Evolutionary conservation across 768 basidiomycete genomes (phyloP).

Genomic region (Austroboletus festivus): DNA sequence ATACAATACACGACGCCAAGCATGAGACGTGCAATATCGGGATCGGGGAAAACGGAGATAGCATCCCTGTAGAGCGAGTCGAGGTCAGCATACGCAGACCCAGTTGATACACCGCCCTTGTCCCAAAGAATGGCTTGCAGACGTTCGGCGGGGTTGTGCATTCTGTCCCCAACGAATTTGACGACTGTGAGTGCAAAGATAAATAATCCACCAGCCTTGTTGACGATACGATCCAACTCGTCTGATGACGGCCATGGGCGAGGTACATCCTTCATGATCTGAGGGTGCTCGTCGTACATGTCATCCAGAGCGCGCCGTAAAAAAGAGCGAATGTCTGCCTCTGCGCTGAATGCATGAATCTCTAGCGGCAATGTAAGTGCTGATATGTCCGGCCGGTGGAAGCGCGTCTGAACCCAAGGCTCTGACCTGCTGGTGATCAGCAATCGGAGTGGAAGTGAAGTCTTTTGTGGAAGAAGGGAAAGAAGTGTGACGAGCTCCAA

Average conservation of each 20-base stretch:
- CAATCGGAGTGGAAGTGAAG: slow-evolving; percentile 20
- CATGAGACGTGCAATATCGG: slow-evolving; percentile 15
- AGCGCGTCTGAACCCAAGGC: slow-evolving; percentile 15
- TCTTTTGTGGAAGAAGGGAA: slow-evolving; percentile 10
- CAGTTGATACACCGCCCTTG: background rate
- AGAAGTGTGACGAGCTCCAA: slow-evolving; percentile 25
- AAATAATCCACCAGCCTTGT: slow-evolving; percentile 23
- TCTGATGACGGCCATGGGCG: slow-evolving; percentile 26
- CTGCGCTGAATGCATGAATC: slow-evolving; percentile 21
- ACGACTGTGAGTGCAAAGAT: slow-evolving; percentile 28
- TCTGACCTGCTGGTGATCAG: slow-evolving; percentile 25
- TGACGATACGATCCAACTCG: slow-evolving; percentile 19
- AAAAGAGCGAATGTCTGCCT: slow-evolving; percentile 23
- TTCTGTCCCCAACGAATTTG: slow-evolving; percentile 22
- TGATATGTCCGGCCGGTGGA: slow-evolving; percentile 13
- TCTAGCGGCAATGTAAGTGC: slow-evolving; percentile 9
- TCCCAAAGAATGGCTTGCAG: slow-evolving; percentile 14
- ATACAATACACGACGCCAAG: slow-evolving; percentile 18
- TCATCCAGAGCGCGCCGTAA: slow-evolving; percentile 15
- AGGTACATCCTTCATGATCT: slow-evolving; percentile 12
- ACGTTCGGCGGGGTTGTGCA: slow-evolving; percentile 17
- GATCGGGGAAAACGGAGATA: slow-evolving; percentile 13
- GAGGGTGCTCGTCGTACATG: slow-evolving; percentile 10
- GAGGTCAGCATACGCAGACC: slow-evolving; percentile 13
- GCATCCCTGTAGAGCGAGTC: slow-evolving; percentile 16